Conservation (phyloP, 305 asterid species). For the Fraxinus platypoda region DNA sequence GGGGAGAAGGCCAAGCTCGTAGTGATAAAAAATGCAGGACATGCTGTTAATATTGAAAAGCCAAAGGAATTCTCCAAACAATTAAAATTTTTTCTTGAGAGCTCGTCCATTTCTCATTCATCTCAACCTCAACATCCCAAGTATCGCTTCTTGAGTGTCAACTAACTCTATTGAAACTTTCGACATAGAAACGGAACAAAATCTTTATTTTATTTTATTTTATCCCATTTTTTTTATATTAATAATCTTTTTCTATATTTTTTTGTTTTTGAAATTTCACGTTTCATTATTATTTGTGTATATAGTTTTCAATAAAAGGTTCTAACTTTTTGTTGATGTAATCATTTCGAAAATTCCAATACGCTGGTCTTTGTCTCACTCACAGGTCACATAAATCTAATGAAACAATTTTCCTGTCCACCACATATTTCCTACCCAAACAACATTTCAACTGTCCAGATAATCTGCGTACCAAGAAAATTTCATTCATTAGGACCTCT, state of each 20-base stretch:
- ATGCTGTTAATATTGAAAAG: slow-evolving; percentile 85
- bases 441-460: slow-evolving; percentile 1
- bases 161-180: slow-evolving; percentile 10
- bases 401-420: slow-evolving; percentile 1
- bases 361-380: neutral
- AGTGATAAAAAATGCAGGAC: slow-evolving; percentile 80
- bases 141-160: slow-evolving; percentile 32
- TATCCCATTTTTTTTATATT: neutral
- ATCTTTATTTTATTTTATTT: neutral
- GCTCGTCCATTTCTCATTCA: slow-evolving; percentile 16
- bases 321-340: neutral
- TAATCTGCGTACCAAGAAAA: neutral
- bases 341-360: neutral
- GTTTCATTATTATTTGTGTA: neutral
- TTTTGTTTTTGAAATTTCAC: neutral
- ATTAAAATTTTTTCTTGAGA: slow-evolving; percentile 65
- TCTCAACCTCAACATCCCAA: slow-evolving; percentile 28
- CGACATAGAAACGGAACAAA: neutral
- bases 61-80: slow-evolving; percentile 66
- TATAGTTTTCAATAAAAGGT: neutral
- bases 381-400: neutral
- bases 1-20: slow-evolving; percentile 67
- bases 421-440: neutral
- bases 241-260: neutral
- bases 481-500: neutral